Percentiles rank a stretch among this genome's conserved stretches.
phyloP scores from a whole-genome alignment of 2,329 filamentous ascomycete species.

The Epichloe glyceriae region DNA sequence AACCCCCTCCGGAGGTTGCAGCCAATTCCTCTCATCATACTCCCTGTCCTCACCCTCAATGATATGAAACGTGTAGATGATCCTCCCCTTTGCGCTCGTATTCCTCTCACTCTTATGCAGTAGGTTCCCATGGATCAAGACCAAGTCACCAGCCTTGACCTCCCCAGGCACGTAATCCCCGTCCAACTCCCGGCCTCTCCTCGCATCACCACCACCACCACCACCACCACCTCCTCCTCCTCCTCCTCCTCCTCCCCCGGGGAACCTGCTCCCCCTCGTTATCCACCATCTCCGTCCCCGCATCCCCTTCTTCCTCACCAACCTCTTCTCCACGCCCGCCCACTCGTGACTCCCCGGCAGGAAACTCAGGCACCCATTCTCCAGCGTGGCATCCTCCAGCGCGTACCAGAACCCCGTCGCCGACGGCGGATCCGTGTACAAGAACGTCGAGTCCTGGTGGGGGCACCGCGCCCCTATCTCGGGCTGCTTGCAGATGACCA shows the following conservation, averaged over 20 bases:
- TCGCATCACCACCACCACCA: conserved; percentile 28
- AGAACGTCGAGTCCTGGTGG: conserved; percentile 87
- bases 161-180: conserved; percentile 63
- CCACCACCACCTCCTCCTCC: conserved; percentile 18
- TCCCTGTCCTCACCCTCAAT: conserved; percentile 65
- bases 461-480: conserved; percentile 88
- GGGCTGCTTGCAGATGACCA: conserved; percentile 98
- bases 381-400: conserved; percentile 73
- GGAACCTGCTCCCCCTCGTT: conserved; percentile 58
- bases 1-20: conserved; percentile 73
- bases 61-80: conserved; percentile 95
- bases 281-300: conserved; percentile 56
- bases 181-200: conserved; percentile 22
- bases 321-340: conserved; percentile 56
- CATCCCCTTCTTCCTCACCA: conserved; percentile 50
- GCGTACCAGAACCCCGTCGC: conserved; percentile 98
- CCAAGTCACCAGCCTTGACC: conserved; percentile 80
- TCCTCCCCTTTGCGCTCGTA: conserved; percentile 68
- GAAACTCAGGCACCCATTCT: conserved; percentile 85
- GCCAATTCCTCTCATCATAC: conserved; percentile 86
- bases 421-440: conserved; percentile 79
- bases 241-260: conserved; percentile 24
- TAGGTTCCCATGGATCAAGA: conserved; percentile 90
- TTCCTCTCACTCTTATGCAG: conserved; percentile 96
- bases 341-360: conserved; percentile 68